Percentiles rank a stretch among this genome's conserved stretches.
phyloP scores from a whole-genome alignment of 169 alveolate genomes.

The Cryptosporidium viatorum region DNA sequence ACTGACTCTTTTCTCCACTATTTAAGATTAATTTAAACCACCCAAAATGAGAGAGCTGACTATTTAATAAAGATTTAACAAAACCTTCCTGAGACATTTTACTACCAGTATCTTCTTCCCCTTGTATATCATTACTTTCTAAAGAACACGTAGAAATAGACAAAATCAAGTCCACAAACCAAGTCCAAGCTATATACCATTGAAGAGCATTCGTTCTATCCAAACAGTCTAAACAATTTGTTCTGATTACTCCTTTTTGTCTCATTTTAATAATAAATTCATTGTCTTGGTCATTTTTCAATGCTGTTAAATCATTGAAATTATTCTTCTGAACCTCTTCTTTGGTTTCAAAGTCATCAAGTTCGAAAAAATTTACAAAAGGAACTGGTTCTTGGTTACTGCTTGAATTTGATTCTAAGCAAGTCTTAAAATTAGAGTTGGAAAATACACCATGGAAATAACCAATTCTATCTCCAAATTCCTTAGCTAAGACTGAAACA shows the following conservation, averaged over 20 bases:
- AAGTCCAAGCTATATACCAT: conserved; percentile 89
- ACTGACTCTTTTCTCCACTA: not conserved
- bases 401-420: not conserved
- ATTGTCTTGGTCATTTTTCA: not conserved
- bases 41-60: conserved; percentile 60
- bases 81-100: conserved; percentile 27
- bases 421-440: not conserved
- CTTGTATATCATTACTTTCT: not conserved
- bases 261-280: conserved; percentile 35
- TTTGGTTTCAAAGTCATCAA: conserved; percentile 15
- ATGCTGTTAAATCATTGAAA: too few relatives aligned
- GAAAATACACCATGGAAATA: conserved; percentile 69
- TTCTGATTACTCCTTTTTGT: conserved; percentile 95
- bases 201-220: conserved; percentile 97
- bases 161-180: conserved; percentile 60
- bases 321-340: not conserved
- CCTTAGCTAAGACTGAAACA: conserved; percentile 54
- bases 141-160: conserved; percentile 38
- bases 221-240: conserved; percentile 96
- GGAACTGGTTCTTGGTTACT: not conserved
- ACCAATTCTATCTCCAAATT: conserved; percentile 63
- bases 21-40: conserved; percentile 59
- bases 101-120: not conserved
- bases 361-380: conserved; percentile 34
- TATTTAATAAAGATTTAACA: conserved; percentile 55